Evolutionary conservation across 140 eudicot species (phyloP).

Genomic region (Cichorium intybus): DNA sequence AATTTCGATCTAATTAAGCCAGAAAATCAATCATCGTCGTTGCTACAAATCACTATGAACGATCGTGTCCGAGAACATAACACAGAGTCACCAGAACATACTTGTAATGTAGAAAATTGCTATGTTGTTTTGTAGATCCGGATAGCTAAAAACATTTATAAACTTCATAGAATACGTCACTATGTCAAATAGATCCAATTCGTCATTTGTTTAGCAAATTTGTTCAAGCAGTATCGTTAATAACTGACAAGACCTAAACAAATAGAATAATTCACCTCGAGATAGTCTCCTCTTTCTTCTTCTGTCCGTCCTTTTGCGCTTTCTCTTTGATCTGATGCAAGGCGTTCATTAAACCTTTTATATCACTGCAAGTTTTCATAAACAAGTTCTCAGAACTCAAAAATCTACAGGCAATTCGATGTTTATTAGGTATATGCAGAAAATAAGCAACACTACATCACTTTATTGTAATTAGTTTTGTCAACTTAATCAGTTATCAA

Average conservation of each 20-base stretch:
- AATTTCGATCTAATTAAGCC: slow-evolving; percentile 16
- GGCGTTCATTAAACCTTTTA: slow-evolving; percentile 77
- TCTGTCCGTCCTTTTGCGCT: slow-evolving; percentile 90
- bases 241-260: slow-evolving; percentile 2
- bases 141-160: slow-evolving; percentile 14
- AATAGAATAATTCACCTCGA: slow-evolving; percentile 57
- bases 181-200: slow-evolving; percentile 1
- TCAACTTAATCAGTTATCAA: not conserved
- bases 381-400: not conserved
- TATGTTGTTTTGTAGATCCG: slow-evolving; percentile 15
- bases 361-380: slow-evolving; percentile 56
- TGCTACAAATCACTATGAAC: slow-evolving; percentile 4
- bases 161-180: slow-evolving; percentile 13
- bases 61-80: not conserved
- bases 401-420: not conserved
- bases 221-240: not conserved
- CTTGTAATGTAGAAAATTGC: slow-evolving; percentile 6
- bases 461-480: not conserved
- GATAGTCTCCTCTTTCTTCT: slow-evolving; percentile 92
- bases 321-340: slow-evolving; percentile 84
- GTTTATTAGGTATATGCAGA: not conserved
- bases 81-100: slow-evolving; percentile 18
- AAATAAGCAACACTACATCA: slow-evolving; percentile 5
- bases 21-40: not conserved
- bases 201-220: not conserved